Conservation (phyloP, 768 basidiomycete genomes). For the Nidula microcarpa region DNA sequence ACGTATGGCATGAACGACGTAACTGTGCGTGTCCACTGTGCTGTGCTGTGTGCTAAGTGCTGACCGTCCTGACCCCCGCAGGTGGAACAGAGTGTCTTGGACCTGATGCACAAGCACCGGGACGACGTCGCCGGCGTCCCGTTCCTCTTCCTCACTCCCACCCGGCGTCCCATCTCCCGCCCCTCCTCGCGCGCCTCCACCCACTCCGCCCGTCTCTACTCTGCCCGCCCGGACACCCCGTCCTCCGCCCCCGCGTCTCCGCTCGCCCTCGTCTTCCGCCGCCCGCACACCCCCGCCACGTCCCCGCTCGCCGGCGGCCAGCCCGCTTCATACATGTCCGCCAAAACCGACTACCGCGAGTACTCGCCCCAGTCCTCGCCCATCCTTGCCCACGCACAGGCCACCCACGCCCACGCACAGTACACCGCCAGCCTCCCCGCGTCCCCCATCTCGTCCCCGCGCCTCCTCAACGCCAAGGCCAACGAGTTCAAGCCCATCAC, state of each 20-base stretch:
- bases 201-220: slow-evolving; percentile 59
- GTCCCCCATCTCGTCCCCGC: slow-evolving; percentile 82
- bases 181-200: slow-evolving; percentile 79
- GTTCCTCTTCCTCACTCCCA: slow-evolving; percentile 79
- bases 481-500: slow-evolving; percentile 84
- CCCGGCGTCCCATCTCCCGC: slow-evolving; percentile 72
- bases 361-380: slow-evolving; percentile 70
- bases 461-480: slow-evolving; percentile 86
- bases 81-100: slow-evolving; percentile 87
- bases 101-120: slow-evolving; percentile 93
- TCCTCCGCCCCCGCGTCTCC: slow-evolving; percentile 75
- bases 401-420: slow-evolving; percentile 53
- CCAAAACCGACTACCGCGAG: slow-evolving; percentile 30
- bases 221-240: slow-evolving; percentile 72
- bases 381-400: slow-evolving; percentile 52
- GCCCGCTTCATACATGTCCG: slow-evolving; percentile 53
- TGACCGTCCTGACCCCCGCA: slow-evolving; percentile 23
- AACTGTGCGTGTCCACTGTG: slow-evolving; percentile 42
- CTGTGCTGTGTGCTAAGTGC: slow-evolving; percentile 8
- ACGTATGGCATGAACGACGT: slow-evolving; percentile 69
- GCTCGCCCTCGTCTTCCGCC: slow-evolving; percentile 67
- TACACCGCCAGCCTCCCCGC: slow-evolving; percentile 80
- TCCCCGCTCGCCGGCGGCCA: slow-evolving; percentile 67
- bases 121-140: slow-evolving; percentile 83
- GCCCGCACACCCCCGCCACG: slow-evolving; percentile 76